Conservation (phyloP, 2,329 filamentous ascomycete genomes). For the Trichoderma arundinaceum region DNA sequence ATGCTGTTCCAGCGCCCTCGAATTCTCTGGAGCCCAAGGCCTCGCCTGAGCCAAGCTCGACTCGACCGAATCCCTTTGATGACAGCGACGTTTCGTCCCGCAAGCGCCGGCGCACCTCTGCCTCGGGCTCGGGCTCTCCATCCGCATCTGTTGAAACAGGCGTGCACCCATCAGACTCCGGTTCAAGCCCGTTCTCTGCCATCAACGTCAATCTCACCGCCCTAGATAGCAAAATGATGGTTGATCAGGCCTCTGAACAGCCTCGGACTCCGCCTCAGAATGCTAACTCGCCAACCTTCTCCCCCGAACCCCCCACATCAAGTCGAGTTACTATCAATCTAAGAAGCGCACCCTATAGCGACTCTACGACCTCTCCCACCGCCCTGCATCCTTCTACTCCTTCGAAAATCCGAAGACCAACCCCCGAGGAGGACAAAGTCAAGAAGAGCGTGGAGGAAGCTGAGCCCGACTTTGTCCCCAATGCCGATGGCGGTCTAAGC, state of each 20-base stretch:
- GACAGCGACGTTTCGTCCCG: conserved; percentile 61
- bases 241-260: conserved; percentile 33
- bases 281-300: conserved; percentile 42
- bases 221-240: conserved; percentile 48
- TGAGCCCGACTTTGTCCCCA: conserved; percentile 47
- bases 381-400: neutral
- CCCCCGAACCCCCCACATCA: conserved; percentile 51
- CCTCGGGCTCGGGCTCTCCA: conserved; percentile 59
- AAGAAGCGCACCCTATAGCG: conserved; percentile 52
- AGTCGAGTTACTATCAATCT: conserved; percentile 67
- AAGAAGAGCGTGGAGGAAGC: conserved; percentile 55
- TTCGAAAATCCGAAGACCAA: neutral
- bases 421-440: conserved; percentile 41
- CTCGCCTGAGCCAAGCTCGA: conserved; percentile 67
- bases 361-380: conserved; percentile 44
- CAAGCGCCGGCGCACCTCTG: conserved; percentile 67
- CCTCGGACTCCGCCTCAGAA: conserved; percentile 53
- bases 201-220: conserved; percentile 41
- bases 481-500: conserved; percentile 36
- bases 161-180: conserved; percentile 42
- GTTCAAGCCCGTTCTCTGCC: conserved; percentile 39
- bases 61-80: conserved; percentile 68
- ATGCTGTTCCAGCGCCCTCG: conserved; percentile 55
- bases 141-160: conserved; percentile 57
- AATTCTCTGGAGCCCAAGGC: conserved; percentile 63